Percentiles rank a stretch among this genome's conserved stretches.
Conservation (phyloP, 176 grass and related monocot genomes). For the Oryza meridionalis region DNA sequence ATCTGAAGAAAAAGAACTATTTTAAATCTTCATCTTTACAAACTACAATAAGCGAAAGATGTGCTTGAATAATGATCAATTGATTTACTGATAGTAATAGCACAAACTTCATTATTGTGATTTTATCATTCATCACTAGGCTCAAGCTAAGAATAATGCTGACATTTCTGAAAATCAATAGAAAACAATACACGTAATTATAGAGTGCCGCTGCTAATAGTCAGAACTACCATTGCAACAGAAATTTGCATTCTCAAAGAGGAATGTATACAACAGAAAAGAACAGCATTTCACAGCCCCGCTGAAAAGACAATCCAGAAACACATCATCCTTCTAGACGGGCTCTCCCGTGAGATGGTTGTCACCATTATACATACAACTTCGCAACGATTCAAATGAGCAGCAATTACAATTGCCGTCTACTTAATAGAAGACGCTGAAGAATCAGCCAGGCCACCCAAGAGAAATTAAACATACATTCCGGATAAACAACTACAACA, state of each 20-base stretch:
- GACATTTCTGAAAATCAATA: neutral
- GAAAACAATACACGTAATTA: neutral
- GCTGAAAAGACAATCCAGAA: neutral
- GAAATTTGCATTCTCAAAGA: neutral
- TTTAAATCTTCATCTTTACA: neutral
- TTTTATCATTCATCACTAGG: neutral
- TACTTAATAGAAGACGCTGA: too few species aligned
- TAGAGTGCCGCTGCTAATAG: neutral
- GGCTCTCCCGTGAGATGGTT: neutral
- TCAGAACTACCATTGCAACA: neutral
- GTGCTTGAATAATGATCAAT: neutral
- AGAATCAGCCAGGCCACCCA: neutral
- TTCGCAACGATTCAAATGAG: neutral
- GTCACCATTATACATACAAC: neutral
- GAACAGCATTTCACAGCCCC: neutral
- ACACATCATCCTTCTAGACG: neutral
- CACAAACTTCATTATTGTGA: neutral
- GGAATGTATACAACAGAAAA: neutral
- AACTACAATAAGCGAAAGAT: neutral
- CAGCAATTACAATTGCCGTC: too few species aligned
- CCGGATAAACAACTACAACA: neutral
- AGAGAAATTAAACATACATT: neutral
- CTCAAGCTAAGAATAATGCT: neutral
- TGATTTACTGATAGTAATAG: neutral
- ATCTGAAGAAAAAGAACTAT: conserved; percentile 38